Percentiles rank a stretch among this genome's conserved stretches.
Evolutionary conservation across 1,284 basidiomycete species (phyloP).

Genomic region (Cryptococcus sp.): DNA sequence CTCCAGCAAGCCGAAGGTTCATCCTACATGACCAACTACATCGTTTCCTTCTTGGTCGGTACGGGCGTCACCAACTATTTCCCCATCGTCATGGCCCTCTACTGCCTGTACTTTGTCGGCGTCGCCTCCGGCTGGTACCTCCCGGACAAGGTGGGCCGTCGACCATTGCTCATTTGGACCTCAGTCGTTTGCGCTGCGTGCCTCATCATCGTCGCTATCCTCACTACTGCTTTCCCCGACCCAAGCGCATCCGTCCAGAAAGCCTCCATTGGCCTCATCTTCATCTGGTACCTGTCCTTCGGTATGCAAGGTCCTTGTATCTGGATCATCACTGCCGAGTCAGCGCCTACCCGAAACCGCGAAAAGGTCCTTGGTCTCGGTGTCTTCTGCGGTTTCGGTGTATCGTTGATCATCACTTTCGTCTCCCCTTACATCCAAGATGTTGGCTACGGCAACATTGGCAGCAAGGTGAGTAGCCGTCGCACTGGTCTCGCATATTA

Average conservation of each 20-base stretch:
- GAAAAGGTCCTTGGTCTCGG: slow-evolving; percentile 25
- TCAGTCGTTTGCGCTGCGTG: slow-evolving; percentile 20
- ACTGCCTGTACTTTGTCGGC: slow-evolving; percentile 20
- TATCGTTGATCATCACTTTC: slow-evolving; percentile 23
- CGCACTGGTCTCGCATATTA: neutral
- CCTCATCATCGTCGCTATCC: slow-evolving; percentile 20
- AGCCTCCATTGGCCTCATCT: slow-evolving; percentile 31
- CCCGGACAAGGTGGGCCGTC: slow-evolving; percentile 28
- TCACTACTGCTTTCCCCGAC: slow-evolving; percentile 22
- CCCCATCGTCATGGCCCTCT: slow-evolving; percentile 26
- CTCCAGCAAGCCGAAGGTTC: slow-evolving; percentile 32
- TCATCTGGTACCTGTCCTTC: slow-evolving; percentile 31
- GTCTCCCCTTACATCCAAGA: slow-evolving; percentile 34
- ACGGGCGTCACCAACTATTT: slow-evolving; percentile 27
- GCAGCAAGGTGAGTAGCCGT: slow-evolving; percentile 6
- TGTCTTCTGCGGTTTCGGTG: slow-evolving; percentile 28
- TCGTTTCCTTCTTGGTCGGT: slow-evolving; percentile 28
- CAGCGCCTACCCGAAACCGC: slow-evolving; percentile 21
- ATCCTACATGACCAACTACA: slow-evolving; percentile 29
- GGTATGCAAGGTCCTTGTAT: slow-evolving; percentile 25
- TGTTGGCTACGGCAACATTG: slow-evolving; percentile 21
- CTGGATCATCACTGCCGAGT: slow-evolving; percentile 27
- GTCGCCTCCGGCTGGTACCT: slow-evolving; percentile 23
- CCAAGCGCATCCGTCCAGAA: slow-evolving; percentile 17
- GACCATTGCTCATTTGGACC: slow-evolving; percentile 20